These are phyloP conservation scores for Torulaspora delbrueckii DNA, from an alignment of 805 yeast genomes.

Conservation along the genomic window DNA sequence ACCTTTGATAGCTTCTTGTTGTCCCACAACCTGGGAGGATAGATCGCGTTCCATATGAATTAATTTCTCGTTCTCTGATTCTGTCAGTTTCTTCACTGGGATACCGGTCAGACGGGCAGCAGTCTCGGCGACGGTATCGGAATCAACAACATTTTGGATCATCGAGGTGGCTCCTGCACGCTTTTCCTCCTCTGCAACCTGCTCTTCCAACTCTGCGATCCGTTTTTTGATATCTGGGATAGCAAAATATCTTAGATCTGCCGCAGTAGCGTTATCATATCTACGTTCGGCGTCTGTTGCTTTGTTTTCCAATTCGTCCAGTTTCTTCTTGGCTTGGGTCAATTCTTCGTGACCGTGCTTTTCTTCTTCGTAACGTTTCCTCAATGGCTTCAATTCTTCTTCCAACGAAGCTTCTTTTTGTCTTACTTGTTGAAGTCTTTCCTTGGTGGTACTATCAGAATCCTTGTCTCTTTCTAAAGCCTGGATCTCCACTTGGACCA, in stretches of 20 bases:
- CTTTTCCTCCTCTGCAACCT: conserved; percentile 72
- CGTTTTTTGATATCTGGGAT: conserved; percentile 84
- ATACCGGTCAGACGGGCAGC: conserved; percentile 96
- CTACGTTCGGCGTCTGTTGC: conserved; percentile 97
- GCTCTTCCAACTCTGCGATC: conserved; percentile 67
- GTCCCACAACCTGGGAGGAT: conserved; percentile 85
- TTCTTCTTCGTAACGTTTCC: conserved; percentile 81
- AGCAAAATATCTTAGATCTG: conserved; percentile 94
- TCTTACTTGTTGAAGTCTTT: conserved; percentile 73
- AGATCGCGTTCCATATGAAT: conserved; percentile 91
- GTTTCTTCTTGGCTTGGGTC: conserved; percentile 79
- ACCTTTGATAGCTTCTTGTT: conserved; percentile 90
- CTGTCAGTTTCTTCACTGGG: conserved; percentile 90
- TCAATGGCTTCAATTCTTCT: conserved; percentile 78
- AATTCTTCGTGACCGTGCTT: conserved; percentile 87
- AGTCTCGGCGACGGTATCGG: conserved; percentile 92
- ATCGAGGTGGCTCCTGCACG: conserved; percentile 56
- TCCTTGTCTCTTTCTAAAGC: conserved; percentile 95
- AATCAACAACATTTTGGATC: conserved; percentile 84
- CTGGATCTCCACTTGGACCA: conserved; percentile 90
- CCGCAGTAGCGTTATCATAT: conserved; percentile 88
- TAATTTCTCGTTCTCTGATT: conserved; percentile 89
- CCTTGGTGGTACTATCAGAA: conserved; percentile 75
- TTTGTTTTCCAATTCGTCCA: conserved; percentile 88
- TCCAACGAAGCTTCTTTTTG: conserved; percentile 76